These are phyloP conservation scores for Saccharomycopsis capsularis DNA, from an alignment of 805 yeast genomes.

Conservation along the genomic window DNA sequence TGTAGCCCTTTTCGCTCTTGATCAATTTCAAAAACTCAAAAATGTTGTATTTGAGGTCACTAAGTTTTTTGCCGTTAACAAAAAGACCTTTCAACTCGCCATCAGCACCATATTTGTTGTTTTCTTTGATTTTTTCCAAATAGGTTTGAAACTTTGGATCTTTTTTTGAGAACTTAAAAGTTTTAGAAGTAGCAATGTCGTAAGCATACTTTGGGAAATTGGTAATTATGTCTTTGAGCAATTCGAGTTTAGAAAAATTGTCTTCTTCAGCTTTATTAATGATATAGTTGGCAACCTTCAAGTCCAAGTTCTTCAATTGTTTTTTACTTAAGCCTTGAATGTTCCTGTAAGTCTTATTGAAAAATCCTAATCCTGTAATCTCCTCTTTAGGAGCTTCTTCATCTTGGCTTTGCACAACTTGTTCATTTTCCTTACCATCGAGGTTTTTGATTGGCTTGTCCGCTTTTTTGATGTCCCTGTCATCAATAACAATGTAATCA, in stretches of 20 bases:
- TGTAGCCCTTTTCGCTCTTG: slow-evolving; percentile 31
- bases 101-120: slow-evolving; percentile 34
- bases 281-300: slow-evolving; percentile 33
- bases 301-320: slow-evolving; percentile 33
- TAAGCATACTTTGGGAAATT: slow-evolving; percentile 53
- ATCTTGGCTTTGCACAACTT: slow-evolving; percentile 20
- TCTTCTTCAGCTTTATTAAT: slow-evolving; percentile 16
- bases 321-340: slow-evolving; percentile 29
- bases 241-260: slow-evolving; percentile 29
- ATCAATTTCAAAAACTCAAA: slow-evolving; percentile 36
- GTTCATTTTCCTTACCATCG: slow-evolving; percentile 25
- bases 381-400: slow-evolving; percentile 7
- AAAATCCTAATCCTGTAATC: slow-evolving; percentile 16
- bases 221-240: slow-evolving; percentile 35
- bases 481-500: slow-evolving; percentile 61
- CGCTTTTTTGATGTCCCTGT: slow-evolving; percentile 33
- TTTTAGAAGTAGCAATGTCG: slow-evolving; percentile 28
- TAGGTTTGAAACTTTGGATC: slow-evolving; percentile 25
- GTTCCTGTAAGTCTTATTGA: slow-evolving; percentile 26
- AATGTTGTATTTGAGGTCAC: slow-evolving; percentile 38
- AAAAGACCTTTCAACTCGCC: slow-evolving; percentile 44
- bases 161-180: slow-evolving; percentile 18
- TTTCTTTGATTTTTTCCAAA: slow-evolving; percentile 26
- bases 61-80: slow-evolving; percentile 61
- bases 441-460: slow-evolving; percentile 25